Evolutionary conservation across 1,284 basidiomycete genomes (phyloP).

Genomic region (Neolentinus lepideus): DNA sequence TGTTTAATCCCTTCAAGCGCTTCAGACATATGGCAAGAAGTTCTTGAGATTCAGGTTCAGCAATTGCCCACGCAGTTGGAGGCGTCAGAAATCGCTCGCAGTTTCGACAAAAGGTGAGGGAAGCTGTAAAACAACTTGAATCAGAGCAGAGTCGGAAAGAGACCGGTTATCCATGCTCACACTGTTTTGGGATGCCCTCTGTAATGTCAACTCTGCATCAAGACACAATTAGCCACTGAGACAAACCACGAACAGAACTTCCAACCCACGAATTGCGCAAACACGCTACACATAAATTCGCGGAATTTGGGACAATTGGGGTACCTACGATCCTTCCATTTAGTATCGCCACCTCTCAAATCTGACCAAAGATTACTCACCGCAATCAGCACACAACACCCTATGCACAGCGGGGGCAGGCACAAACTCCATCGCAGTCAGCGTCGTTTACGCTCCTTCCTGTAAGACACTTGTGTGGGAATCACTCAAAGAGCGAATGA

Average conservation of each 20-base stretch:
- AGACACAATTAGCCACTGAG: not conserved
- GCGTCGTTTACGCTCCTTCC: not conserved
- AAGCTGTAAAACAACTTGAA: slow-evolving; percentile 44
- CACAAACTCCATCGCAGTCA: slow-evolving; percentile 59
- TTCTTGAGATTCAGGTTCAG: slow-evolving; percentile 88
- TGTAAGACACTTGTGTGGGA: too few relatives aligned
- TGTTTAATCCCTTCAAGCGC: slow-evolving; percentile 90
- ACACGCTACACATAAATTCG: slow-evolving; percentile 93
- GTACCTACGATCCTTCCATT: slow-evolving; percentile 45
- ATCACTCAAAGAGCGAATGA: too few relatives aligned
- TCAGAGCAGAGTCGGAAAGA: too few relatives aligned
- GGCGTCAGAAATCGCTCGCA: slow-evolving; percentile 96
- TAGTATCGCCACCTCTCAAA: not conserved
- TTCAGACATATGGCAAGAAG: slow-evolving; percentile 87
- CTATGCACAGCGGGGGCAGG: slow-evolving; percentile 66
- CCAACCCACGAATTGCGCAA: slow-evolving; percentile 74
- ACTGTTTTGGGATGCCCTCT: slow-evolving; percentile 96
- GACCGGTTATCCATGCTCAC: too few relatives aligned
- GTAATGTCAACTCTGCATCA: slow-evolving; percentile 85
- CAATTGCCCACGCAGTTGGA: slow-evolving; percentile 82
- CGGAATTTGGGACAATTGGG: slow-evolving; percentile 94
- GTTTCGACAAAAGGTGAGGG: slow-evolving; percentile 91
- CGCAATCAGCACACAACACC: slow-evolving; percentile 80
- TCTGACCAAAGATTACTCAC: slow-evolving; percentile 28
- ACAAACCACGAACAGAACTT: not conserved